phyloP scores from a whole-genome alignment of 2,329 filamentous ascomycete species.

The Hortaea sp. region DNA sequence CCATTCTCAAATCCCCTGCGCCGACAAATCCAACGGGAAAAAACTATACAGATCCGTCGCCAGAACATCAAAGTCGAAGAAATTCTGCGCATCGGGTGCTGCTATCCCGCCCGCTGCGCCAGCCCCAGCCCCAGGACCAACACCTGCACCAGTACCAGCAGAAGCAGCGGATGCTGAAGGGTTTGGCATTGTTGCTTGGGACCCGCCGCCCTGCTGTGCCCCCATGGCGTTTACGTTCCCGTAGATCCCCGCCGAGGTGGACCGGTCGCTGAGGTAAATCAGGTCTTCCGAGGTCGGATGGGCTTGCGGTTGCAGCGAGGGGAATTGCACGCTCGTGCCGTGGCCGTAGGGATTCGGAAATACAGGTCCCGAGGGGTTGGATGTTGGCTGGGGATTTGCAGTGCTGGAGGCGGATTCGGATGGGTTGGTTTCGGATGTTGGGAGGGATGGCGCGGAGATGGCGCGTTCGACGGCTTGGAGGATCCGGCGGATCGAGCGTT shows the following conservation, averaged over 20 bases:
- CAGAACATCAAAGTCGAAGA: not conserved
- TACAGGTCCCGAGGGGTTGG: too few relatives aligned
- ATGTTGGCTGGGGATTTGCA: not conserved
- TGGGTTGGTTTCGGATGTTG: not conserved
- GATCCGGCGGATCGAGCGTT: constrained; percentile 12
- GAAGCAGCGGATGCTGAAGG: too few relatives aligned
- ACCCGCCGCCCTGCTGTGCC: not conserved
- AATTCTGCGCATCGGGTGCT: not conserved
- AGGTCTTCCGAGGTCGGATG: not conserved
- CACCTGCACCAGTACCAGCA: too few relatives aligned
- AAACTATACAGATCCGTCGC: not conserved
- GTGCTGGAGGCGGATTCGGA: not conserved
- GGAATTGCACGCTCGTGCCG: not conserved
- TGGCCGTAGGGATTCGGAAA: too few relatives aligned
- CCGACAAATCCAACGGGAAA: not conserved
- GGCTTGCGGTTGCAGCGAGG: not conserved
- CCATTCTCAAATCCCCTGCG: not conserved
- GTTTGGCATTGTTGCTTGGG: not conserved
- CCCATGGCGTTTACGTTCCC: not conserved
- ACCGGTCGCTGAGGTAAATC: not conserved
- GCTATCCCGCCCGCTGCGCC: not conserved
- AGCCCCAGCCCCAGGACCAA: too few relatives aligned
- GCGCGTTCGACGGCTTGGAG: constrained; percentile 14
- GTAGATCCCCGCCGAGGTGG: not conserved
- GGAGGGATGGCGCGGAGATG: constrained; percentile 5